Evolutionary conservation across 2,329 filamentous ascomycete genomes (phyloP).

Genomic region (Gaeumannomyces tritici): DNA sequence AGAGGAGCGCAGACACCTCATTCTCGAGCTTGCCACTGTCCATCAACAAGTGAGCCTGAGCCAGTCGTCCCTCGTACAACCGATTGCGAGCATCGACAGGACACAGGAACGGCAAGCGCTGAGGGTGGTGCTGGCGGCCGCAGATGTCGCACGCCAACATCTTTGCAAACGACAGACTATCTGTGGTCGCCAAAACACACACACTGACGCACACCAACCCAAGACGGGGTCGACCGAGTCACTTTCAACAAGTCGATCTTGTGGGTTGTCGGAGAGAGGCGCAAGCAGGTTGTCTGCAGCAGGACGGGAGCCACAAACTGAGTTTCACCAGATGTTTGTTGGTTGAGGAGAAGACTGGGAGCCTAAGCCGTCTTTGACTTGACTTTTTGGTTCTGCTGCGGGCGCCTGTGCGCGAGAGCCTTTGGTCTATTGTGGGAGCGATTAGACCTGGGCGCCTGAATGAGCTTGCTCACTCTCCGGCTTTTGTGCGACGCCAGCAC

Average conservation of each 20-base stretch:
- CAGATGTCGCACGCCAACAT: slow-evolving; percentile 61
- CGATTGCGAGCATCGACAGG: slow-evolving; percentile 59
- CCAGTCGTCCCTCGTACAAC: slow-evolving; percentile 56
- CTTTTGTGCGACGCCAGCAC: neutral
- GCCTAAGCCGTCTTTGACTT: neutral
- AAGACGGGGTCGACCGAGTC: neutral
- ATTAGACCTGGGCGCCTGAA: neutral
- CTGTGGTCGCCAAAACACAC: neutral
- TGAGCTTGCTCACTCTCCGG: neutral
- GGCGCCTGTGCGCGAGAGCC: neutral
- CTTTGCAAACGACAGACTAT: neutral
- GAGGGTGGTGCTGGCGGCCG: slow-evolving; percentile 41
- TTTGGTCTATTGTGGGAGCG: neutral
- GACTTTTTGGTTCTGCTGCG: neutral
- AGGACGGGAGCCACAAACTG: neutral
- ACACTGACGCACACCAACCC: neutral
- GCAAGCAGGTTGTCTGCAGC: neutral
- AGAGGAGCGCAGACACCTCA: slow-evolving; percentile 35
- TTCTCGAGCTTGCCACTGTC: slow-evolving; percentile 49
- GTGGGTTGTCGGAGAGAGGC: neutral
- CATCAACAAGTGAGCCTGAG: slow-evolving; percentile 48
- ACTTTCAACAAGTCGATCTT: neutral
- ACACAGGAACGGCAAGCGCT: slow-evolving; percentile 56
- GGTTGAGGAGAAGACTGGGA: neutral
- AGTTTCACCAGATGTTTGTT: neutral